Evolutionary conservation across 2,329 filamentous ascomycete species (phyloP), one percentile per base, ranked within the genome.

Genomic region (Leptographium flavum): DNA sequence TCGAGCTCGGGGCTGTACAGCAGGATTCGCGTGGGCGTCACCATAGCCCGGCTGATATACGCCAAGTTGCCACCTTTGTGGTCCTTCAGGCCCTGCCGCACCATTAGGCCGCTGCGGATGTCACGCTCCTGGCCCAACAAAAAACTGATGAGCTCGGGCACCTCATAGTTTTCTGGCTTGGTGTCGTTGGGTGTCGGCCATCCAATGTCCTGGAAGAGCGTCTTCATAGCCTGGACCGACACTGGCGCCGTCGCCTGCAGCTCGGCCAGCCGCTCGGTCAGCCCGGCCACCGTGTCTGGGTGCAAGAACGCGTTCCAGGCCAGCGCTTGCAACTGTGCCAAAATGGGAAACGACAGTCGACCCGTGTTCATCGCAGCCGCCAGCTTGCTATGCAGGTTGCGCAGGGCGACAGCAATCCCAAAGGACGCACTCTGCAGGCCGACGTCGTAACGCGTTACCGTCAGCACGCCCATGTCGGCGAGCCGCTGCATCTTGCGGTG

Each of bases 1-100:
- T 86, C 83, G 1, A 73, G 63, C 42, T 81, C 77, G 0, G 80
- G 80, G 0, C 79, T 79, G 8, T 67, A 63, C 0, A 83, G 63
- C 19, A 65, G 66, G 19, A 75, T 64, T 2, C 74, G 67, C 0
- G 74, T 70, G 0, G 80, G 80, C 0, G 78, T 83, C 10, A 84
- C 69, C 31, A 64, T 61, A 11, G 68, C 72, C 33, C 72, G 72
- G 55, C 77, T 69, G 5, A 81, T 63, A 55, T 64, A 64, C 0
- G 67, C 66, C 28, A 74, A 63, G 37, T 71, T 68, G 14, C 56
- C 52, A 0, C 60, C 57, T 0, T n/a, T n/a, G n/a, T 58, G 54
- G 23, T 50, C 49, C 0, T 48, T 38, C 1, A 60, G 42, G 1
- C 54, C 58, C 5, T 51, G 39, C 0, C 49, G 47, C 10, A 52